These are phyloP conservation scores for Colletotrichum cordylinicola DNA, from an alignment of 2,329 filamentous ascomycete species.

Conservation along the genomic window DNA sequence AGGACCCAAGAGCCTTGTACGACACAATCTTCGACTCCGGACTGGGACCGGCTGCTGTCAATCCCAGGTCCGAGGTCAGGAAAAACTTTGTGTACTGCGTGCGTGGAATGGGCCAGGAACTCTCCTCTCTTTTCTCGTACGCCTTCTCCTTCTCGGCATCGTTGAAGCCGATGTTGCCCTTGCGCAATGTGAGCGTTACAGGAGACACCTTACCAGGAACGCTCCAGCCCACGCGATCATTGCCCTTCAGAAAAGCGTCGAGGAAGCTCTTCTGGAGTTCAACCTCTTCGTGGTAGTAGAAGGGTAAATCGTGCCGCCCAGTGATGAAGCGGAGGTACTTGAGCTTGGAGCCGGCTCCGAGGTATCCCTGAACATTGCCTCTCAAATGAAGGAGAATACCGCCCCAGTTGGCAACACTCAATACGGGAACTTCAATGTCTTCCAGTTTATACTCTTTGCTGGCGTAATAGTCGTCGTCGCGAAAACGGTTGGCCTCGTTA, in stretches of 20 bases:
- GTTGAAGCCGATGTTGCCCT: constrained; percentile 72
- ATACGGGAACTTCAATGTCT: constrained; percentile 71
- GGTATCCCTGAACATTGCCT: constrained; percentile 72
- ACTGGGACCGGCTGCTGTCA: constrained; percentile 38
- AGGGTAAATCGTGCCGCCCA: constrained; percentile 74
- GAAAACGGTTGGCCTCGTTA: constrained; percentile 57
- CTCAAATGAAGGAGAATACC: constrained; percentile 73
- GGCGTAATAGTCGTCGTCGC: constrained; percentile 69
- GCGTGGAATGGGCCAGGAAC: constrained; percentile 70
- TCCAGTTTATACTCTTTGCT: constrained; percentile 68
- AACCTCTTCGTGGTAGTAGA: constrained; percentile 74
- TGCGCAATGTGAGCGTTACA: constrained; percentile 66
- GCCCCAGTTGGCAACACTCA: constrained; percentile 75
- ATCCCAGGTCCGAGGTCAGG: constrained; percentile 52
- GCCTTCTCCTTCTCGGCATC: constrained; percentile 63
- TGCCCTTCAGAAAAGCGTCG: constrained; percentile 73
- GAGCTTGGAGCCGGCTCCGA: constrained; percentile 66
- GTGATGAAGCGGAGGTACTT: constrained; percentile 76
- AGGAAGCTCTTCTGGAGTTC: constrained; percentile 72
- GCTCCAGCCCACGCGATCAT: constrained; percentile 68
- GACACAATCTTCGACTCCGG: constrained; percentile 40
- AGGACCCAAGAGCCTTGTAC: constrained; percentile 64
- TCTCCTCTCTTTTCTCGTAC: constrained; percentile 61
- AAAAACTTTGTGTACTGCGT: constrained; percentile 69
- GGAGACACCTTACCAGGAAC: constrained; percentile 61